phyloP scores from a whole-genome alignment of 768 basidiomycete species.

The Termitomyces sp. region DNA sequence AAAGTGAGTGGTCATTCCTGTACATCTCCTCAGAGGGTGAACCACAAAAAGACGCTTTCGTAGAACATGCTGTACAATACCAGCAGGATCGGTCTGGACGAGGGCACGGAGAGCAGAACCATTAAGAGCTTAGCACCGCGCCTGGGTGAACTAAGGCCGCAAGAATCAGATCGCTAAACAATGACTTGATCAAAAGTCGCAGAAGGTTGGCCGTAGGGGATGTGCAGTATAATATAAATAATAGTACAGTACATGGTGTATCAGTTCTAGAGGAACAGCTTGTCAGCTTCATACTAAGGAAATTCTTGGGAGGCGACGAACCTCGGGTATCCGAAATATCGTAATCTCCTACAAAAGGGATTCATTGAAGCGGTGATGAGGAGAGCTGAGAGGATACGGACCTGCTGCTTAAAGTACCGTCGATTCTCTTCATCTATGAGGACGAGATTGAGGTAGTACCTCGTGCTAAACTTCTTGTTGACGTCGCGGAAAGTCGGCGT shows the following conservation, averaged over 20 bases:
- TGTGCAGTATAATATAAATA: slow-evolving; percentile 2
- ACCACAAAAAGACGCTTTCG: too few species aligned
- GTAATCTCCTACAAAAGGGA: slow-evolving; percentile 13
- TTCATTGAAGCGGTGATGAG: not conserved
- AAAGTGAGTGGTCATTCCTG: too few species aligned
- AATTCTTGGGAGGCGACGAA: not conserved
- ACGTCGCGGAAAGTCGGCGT: slow-evolving; percentile 99
- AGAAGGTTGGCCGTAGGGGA: not conserved
- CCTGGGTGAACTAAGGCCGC: too few species aligned
- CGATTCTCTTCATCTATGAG: slow-evolving; percentile 98
- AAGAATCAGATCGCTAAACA: too few species aligned
- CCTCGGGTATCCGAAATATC: slow-evolving; percentile 19
- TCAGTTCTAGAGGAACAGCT: slow-evolving; percentile 2
- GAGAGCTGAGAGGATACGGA: slow-evolving; percentile 18
- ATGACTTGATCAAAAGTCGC: not conserved
- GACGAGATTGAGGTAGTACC: slow-evolving; percentile 97
- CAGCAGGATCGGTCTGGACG: too few species aligned
- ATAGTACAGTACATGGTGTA: slow-evolving; percentile 8
- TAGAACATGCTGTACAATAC: too few species aligned
- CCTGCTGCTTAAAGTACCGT: slow-evolving; percentile 97
- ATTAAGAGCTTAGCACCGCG: too few species aligned
- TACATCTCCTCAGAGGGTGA: too few species aligned
- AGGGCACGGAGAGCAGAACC: too few species aligned
- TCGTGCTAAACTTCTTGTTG: slow-evolving; percentile 97
- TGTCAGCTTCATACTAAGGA: not conserved